Evolutionary conservation across 2,329 filamentous ascomycete genomes (phyloP), one percentile per base, ranked within the genome.

Genomic region (Didymella glomerata): DNA sequence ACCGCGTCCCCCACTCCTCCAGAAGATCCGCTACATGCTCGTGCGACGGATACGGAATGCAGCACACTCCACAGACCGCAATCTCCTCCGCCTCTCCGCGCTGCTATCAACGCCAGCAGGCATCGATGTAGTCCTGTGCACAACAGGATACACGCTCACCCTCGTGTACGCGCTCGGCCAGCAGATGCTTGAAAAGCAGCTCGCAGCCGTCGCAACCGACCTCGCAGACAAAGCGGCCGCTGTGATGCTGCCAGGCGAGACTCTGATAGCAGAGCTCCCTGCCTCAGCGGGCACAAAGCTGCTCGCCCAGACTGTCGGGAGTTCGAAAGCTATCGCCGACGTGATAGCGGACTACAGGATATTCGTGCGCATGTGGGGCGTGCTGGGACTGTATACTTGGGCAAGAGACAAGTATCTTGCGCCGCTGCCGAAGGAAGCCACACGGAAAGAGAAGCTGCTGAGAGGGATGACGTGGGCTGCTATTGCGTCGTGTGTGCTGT

Each of bases 321-420:
- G 70, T 14, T 68, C 76, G 7, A 79, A 77, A 59, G 72, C 77
- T 14, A 82, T 96, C 14, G 86, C 88, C 18, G 82, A 78, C 32
- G 80, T 94, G 52, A 82, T 95, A 46, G 84, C 83, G 66, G 91
- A 95, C 72, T 86, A 88, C 61, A 83, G 91, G 61, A 89, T 88
- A 58, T 91, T 93, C 73, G 80, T 86, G 62, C 85, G 93, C 0
- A 82, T 97, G 28, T 96, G 91, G 89, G 89, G 87, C 0, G 74
- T 93, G 68, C 69, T 97, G 72, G 88, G 88, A 49, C 82, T 96
- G 75, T 90, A 91, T 77, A 81, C 88, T 64, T 90, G 88, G 82
- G 87, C 83, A 16, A 83, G 85, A 62, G 67, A 64, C 4, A 73
- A 72, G 10, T 80, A 71, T 51, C 49, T 57, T 1, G 54, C 76